A percentile compares a stretch with the other conserved stretches of the same genome.
Evolutionary conservation across 805 yeast species (phyloP).

Genomic region (Sugiyamaella boreocaroliniensis): DNA sequence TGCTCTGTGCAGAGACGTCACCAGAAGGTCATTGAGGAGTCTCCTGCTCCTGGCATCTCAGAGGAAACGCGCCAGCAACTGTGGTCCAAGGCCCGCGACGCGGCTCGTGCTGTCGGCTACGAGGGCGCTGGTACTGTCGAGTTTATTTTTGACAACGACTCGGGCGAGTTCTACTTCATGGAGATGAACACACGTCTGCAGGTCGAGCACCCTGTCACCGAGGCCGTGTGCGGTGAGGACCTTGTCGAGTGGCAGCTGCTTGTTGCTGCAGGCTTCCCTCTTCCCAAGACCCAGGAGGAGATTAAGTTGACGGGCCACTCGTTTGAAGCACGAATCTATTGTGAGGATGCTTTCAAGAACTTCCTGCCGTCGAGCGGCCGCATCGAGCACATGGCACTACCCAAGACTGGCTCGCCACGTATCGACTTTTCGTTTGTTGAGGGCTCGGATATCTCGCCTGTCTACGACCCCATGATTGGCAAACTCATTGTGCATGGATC

Average conservation of each 20-base stretch:
- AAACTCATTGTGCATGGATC: constrained; percentile 27
- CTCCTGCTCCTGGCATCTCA: constrained; percentile 51
- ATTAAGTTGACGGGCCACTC: constrained; percentile 26
- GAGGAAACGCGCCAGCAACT: constrained; percentile 40
- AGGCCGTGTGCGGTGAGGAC: constrained; percentile 49
- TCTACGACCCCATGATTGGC: constrained; percentile 32
- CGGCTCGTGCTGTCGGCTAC: constrained; percentile 44
- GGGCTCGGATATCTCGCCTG: constrained; percentile 25
- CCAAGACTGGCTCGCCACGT: constrained; percentile 25
- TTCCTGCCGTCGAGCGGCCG: constrained; percentile 28
- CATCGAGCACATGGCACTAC: constrained; percentile 24
- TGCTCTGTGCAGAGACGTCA: constrained; percentile 53
- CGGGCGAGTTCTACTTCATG: constrained; percentile 49
- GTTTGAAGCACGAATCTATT: constrained; percentile 30
- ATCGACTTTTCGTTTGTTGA: constrained; percentile 26
- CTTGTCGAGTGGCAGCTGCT: constrained; percentile 45
- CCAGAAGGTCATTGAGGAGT: constrained; percentile 50
- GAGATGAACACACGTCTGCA: constrained; percentile 54
- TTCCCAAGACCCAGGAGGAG: constrained; percentile 28
- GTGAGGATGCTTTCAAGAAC: constrained; percentile 30
- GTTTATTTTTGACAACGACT: constrained; percentile 45
- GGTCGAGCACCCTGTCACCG: constrained; percentile 54
- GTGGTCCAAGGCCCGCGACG: constrained; percentile 45
- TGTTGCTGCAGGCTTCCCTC: constrained; percentile 30
- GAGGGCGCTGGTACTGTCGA: constrained; percentile 57